Evolutionary conservation across 202 grass and related monocot genomes (phyloP).

Genomic region (Sporobolus alterniflorus): DNA sequence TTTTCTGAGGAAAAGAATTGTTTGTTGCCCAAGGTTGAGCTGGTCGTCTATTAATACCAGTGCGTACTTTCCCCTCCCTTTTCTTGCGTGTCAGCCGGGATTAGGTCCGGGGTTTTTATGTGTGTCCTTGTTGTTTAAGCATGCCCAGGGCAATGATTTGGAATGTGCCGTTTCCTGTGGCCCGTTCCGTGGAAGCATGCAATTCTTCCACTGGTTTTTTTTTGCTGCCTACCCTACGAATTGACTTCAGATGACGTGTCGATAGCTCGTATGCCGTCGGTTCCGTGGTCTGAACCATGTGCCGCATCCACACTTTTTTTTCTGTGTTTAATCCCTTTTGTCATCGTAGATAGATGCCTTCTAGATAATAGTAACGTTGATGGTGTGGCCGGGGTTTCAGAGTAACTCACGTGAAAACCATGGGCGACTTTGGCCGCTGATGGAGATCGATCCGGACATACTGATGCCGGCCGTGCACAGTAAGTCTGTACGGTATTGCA

Average conservation of each 20-base stretch:
- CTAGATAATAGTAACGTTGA: background rate
- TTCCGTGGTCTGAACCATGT: no score
- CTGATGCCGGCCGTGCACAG: no score
- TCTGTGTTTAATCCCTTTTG: background rate
- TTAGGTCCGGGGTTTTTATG: background rate
- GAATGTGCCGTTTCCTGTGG: background rate
- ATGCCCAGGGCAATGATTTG: slow-evolving; percentile 8
- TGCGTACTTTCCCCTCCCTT: background rate
- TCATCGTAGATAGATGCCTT: background rate
- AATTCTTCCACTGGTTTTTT: background rate
- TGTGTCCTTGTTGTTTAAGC: background rate
- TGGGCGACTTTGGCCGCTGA: background rate
- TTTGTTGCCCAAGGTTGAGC: slow-evolving; percentile 13
- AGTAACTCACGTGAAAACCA: slow-evolving; percentile 4
- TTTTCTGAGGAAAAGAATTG: background rate
- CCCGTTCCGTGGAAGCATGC: background rate
- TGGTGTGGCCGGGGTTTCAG: background rate
- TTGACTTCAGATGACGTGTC: background rate
- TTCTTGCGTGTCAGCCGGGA: background rate
- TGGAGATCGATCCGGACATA: background rate
- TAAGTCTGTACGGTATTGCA: no score
- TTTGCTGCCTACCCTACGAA: background rate
- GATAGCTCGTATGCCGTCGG: no score
- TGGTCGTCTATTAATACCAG: slow-evolving; percentile 11
- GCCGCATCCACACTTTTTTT: background rate